Base-by-base conservation (phyloP, 2,329 filamentous ascomycete genomes). In the Fusarium floridanum region DNA sequence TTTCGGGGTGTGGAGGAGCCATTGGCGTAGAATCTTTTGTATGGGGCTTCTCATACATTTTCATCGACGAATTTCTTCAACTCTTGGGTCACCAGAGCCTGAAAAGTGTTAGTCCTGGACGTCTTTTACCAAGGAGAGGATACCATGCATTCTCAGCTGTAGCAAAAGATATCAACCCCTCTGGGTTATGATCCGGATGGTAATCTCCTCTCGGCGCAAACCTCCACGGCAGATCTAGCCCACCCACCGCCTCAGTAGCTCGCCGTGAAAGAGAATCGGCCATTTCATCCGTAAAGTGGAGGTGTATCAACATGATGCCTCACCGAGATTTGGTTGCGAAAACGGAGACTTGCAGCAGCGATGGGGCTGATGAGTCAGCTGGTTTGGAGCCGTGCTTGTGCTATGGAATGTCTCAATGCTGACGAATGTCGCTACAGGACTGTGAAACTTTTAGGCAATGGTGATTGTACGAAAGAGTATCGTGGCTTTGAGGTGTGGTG, bases 101-200 rank as follows among this genome's bases (percentile, higher is more conserved):
- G 48, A 27, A 10, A 29, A 22, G 2, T 5, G 29, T 59, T 8
- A 65, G 66, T 27, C 64, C 65, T 36, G 1, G 34, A 10, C 6
- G 24, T 17, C n/a, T 22, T 20, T 14, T 5, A 10, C 6, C 43
- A 4, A 6, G 3, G 1, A 20, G 27, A 48, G 12, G 17, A n/a
- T 16, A 17, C n/a, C 62, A 5, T 57, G 77, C 81, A 73, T 89
- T 88, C 69, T 88, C 87, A 6, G 87, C 87, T 1, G 86, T 82
- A 1, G 84, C 85, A 32, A 89, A 84, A 5, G 85, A 87, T 60
- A 88, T 80, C 59, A 86, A 82, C 1, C 87, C 87, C 10, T 78
- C 71, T 1, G 83, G 81, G 36, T 85, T 85, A 6, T 73, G 73
- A 4, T 77, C 71, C 0, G 84, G 80, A 66, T 86, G 77, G 77